Evolutionary conservation across 257 asterid species (phyloP), one percentile per base, ranked within the genome.

Genomic region (Capsicum baccatum): DNA sequence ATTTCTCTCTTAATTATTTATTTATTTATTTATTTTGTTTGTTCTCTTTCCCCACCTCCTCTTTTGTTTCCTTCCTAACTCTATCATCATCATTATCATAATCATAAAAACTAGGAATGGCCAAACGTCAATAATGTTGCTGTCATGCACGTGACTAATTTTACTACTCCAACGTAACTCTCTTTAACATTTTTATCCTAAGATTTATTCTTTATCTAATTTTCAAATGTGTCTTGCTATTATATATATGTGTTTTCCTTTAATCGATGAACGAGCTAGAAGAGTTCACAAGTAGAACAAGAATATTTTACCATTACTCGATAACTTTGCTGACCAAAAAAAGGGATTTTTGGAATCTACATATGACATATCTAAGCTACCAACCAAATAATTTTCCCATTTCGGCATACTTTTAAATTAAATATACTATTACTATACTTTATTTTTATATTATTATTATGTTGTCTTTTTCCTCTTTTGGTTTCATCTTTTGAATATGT

Each of bases 141-240:
- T 86, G 91, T 79, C 85, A 83, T 47, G 83, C 85, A 83, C 80
- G 85, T 87, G 86, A 83, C 54, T n/a, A n/a, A 50, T 26, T 19
- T 48, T 76, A 66, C 80, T 11, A 10, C 3, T 60, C 44, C 44
- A 39, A 39, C 44, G 8, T 33, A 44, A 11, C 64, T 80, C 14
- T 15, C 55, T 50, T 50, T 26, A 64, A 5, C 3, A 6, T 9
- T 16, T 70, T 3, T 8, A 16, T 44, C 35, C 37, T 8, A 42
- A 17, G 16, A 44, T 39, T 44, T 19, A 62, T 21, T 16, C 2
- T 6, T 6, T 11, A 58, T 9, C 17, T 58, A 44, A 9, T 57
- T 73, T 19, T 48, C 58, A 6, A 73, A 48, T 8, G 37, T 47
- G 58, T n/a, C 70, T 26, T 26, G 70, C 70, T n/a, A n/a, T n/a